A percentile compares a stretch with the other conserved stretches of the same genome.
phyloP scores from a whole-genome alignment of 495 filamentous ascomycete genomes.

The Viridothelium virens region DNA sequence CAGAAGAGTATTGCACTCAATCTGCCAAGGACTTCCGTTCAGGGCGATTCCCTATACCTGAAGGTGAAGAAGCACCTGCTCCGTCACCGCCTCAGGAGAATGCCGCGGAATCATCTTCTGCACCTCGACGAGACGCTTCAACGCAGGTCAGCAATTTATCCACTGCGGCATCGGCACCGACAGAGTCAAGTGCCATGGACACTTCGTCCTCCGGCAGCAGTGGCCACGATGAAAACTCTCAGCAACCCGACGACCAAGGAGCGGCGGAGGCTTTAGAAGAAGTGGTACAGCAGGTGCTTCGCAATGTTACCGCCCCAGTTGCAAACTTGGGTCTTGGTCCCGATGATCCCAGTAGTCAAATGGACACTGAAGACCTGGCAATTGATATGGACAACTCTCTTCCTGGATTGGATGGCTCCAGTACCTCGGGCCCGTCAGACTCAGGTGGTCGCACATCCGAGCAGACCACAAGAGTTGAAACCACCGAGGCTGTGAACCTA shows the following conservation, averaged over 20 bases:
- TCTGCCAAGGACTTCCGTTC: constrained; percentile 8
- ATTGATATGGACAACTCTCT: neutral
- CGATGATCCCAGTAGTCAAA: neutral
- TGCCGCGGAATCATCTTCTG: neutral
- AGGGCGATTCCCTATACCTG: constrained; percentile 47
- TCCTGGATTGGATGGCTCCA: neutral
- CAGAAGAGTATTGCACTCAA: constrained; percentile 61
- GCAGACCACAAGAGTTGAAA: neutral
- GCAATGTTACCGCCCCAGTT: neutral
- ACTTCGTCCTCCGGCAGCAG: neutral
- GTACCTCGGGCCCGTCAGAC: neutral
- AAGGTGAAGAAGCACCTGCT: constrained; percentile 38
- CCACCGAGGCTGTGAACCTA: constrained; percentile 24
- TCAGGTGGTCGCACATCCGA: neutral
- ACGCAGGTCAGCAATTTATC: neutral
- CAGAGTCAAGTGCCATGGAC: neutral
- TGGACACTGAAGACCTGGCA: neutral
- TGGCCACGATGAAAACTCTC: neutral
- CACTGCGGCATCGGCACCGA: neutral
- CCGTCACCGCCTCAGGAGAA: neutral
- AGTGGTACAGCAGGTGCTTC: neutral
- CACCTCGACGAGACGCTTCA: neutral
- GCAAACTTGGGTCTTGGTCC: neutral
- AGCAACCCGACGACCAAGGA: neutral
- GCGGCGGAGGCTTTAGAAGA: neutral